phyloP scores from a whole-genome alignment of 2,329 filamentous ascomycete genomes.

The Paraconiothyrium sp. region DNA sequence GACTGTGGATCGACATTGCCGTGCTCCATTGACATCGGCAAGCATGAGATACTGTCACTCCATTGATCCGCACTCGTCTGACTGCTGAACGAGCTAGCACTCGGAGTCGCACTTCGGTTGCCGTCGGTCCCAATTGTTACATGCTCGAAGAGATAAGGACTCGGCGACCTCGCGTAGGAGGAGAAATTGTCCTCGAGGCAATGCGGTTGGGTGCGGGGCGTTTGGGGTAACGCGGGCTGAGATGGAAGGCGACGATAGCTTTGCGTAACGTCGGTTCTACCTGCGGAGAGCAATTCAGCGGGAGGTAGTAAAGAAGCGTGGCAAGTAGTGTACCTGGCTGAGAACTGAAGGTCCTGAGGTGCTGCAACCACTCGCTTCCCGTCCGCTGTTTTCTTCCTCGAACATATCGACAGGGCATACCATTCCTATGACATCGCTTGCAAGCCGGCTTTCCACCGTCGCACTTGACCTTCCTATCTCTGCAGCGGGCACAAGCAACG shows the following conservation, averaged over 20 bases:
- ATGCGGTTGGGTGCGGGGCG: not conserved
- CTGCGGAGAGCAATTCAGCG: not conserved
- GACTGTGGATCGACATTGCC: not conserved
- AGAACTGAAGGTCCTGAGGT: slow-evolving; percentile 27
- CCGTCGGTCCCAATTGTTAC: not conserved
- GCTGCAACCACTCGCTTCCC: slow-evolving; percentile 28
- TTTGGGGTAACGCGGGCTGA: slow-evolving; percentile 5
- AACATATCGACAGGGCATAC: slow-evolving; percentile 24
- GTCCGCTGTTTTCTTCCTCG: slow-evolving; percentile 24
- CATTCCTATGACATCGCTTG: slow-evolving; percentile 19
- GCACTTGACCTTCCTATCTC: slow-evolving; percentile 32
- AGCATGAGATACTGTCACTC: not conserved
- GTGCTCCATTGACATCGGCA: not conserved
- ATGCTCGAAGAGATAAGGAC: slow-evolving; percentile 7
- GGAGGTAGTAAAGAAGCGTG: not conserved
- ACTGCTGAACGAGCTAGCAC: not conserved
- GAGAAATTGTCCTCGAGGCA: not conserved
- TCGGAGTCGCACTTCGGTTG: not conserved
- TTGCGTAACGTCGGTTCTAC: not conserved
- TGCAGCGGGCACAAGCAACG: slow-evolving; percentile 27
- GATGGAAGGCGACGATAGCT: not conserved
- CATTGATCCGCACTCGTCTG: not conserved
- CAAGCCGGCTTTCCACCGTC: slow-evolving; percentile 28
- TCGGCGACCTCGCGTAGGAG: slow-evolving; percentile 3
- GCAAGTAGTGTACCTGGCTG: slow-evolving; percentile 21